A percentile compares a stretch with the other conserved stretches of the same genome.
Conservation (phyloP, 495 filamentous ascomycete species). For the Penicillium lividum region DNA sequence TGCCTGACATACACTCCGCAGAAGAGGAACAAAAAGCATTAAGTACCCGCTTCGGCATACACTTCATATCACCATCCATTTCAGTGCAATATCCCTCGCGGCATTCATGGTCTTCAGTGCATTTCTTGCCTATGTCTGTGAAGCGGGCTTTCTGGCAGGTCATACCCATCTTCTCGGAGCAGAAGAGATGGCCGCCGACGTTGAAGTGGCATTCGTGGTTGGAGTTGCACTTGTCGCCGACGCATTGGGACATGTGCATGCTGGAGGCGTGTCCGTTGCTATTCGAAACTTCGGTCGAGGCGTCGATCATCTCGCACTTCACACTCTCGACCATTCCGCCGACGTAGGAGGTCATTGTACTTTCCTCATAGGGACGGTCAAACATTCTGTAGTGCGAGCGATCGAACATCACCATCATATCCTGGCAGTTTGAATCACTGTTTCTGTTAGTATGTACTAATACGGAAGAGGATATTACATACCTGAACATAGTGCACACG, state of each 20-base stretch:
- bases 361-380: not conserved
- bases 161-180: not conserved
- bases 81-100: not conserved
- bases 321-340: not conserved
- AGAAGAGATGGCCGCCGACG: not conserved
- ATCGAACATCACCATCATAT: not conserved
- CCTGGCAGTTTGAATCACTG: conserved; percentile 3
- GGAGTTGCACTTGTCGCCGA: not conserved
- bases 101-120: not conserved
- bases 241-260: conserved; percentile 1
- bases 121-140: not conserved
- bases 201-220: not conserved
- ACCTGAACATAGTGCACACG: conserved; percentile 3
- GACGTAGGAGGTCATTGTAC: not conserved
- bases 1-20: not conserved
- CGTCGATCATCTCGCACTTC: conserved; percentile 1
- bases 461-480: not conserved
- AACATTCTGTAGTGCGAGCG: conserved; percentile 2
- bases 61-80: not conserved
- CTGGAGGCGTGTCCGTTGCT: not conserved
- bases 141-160: not conserved
- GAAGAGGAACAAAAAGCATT: not conserved
- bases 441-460: not conserved
- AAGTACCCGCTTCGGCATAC: not conserved
- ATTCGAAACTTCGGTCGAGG: not conserved